Evolutionary conservation across 2,329 filamentous ascomycete species (phyloP).

Genomic region (Phyllosticta citrichinensis): DNA sequence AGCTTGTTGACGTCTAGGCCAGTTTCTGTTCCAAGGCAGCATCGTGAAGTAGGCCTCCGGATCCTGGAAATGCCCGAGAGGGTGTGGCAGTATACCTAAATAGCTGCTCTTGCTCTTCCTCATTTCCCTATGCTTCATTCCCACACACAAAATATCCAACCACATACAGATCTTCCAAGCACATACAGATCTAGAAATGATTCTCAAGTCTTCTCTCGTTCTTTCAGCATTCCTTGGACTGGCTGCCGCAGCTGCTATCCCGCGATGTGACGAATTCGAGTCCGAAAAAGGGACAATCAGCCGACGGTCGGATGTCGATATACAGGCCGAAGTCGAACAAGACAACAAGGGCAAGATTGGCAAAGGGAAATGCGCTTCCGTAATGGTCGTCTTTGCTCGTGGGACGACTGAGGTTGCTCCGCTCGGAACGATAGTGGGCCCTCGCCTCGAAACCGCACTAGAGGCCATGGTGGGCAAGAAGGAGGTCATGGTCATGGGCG

Average conservation of each 20-base stretch:
- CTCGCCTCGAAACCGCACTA: conserved; percentile 41
- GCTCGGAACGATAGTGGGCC: conserved; percentile 41
- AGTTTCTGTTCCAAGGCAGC: not conserved
- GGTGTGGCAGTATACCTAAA: not conserved
- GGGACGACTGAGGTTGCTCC: conserved; percentile 45
- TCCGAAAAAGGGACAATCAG: not conserved
- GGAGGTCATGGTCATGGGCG: conserved; percentile 44
- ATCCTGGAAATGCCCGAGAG: not conserved
- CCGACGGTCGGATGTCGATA: not conserved
- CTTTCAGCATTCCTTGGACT: not conserved
- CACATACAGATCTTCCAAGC: not conserved
- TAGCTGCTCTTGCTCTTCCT: not conserved
- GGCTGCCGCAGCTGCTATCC: not conserved
- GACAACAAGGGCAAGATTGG: not conserved
- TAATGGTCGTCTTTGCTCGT: conserved; percentile 48
- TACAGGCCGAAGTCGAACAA: not conserved
- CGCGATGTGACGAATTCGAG: not conserved
- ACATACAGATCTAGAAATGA: not conserved
- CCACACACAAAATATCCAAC: not conserved
- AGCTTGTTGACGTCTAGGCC: not conserved
- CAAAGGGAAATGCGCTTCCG: conserved; percentile 13
- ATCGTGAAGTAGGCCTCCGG: not conserved
- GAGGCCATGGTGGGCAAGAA: conserved; percentile 31
- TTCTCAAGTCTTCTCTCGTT: not conserved
- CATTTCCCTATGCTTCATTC: not conserved